Base-by-base conservation (phyloP, 2,329 filamentous ascomycete species). In the Fusarium nisikadoi region DNA sequence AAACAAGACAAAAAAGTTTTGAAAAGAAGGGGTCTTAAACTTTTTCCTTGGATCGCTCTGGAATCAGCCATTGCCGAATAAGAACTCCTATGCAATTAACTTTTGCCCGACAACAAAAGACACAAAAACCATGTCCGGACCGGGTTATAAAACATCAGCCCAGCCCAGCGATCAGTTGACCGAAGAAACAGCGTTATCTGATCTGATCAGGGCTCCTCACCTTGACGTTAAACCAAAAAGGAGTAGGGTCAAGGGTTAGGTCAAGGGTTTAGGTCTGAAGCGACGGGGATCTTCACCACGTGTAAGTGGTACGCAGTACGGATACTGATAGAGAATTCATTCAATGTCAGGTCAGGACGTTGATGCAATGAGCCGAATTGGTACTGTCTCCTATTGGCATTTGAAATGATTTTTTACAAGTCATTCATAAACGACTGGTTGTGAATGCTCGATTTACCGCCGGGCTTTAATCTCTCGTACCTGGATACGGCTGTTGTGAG, bases 31-130 rank as follows among this genome's bases (percentile, higher is more conserved):
- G 70, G 70, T 72, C 70, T 63, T 39, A 31, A 57, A 38, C 46
- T 60, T 57, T 67, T 49, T 56, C n/a, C 31, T 55, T 57, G 35
- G 38, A 43, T 38, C 53, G 49, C 54, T 65, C 31, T 39, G 52
- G 38, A 35, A 68, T 58, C 54, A 73, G 70, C 65, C 62, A 72
- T 68, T 72, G 70, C 55, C 69, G 62, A 75, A 71, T 73, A 58
- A 64, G 36, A 65, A 65, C 52, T 69, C 25, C 35, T 64, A 45
- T 62, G 55, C 39, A 36, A 61, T 27, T 46, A 31, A 27, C 39
- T 50, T 53, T 47, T 63, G 50, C 61, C 61, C 47, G 53, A 66
- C 50, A 43, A 71, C 64, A 42, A 35, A 20, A 66, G 49, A 39
- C 49, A 66, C 46, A 57, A 54, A 62, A 52, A 62, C 49, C 17